These are phyloP conservation scores for Talaromyces stipitatus DNA, from an alignment of 495 filamentous ascomycete species.

Conservation along the genomic window DNA sequence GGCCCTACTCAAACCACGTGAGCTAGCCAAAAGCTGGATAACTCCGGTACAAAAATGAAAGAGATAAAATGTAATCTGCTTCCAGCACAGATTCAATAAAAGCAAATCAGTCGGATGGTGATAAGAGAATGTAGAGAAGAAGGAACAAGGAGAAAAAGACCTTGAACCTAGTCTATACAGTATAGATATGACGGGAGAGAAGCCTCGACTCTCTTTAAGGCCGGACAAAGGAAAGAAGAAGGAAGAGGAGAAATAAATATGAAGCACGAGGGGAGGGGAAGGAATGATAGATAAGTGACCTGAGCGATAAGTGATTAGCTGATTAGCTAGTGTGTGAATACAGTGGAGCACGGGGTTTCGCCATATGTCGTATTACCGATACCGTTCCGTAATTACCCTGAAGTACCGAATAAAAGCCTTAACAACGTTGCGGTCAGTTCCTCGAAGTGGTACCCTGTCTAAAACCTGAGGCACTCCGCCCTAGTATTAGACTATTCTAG, in stretches of 20 bases:
- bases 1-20: no score
- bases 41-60: no score
- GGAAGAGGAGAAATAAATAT: not conserved
- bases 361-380: not conserved
- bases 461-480: not conserved
- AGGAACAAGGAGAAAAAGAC: not conserved
- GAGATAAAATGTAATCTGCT: not conserved
- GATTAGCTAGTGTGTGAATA: not conserved
- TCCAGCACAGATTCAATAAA: not conserved
- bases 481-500: not conserved
- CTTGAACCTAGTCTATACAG: not conserved
- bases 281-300: not conserved
- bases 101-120: not conserved
- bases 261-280: not conserved
- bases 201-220: not conserved
- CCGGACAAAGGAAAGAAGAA: slow-evolving; percentile 2
- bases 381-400: not conserved
- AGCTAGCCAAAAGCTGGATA: no score
- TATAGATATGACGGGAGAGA: not conserved
- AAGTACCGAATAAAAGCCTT: not conserved
- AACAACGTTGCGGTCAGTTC: not conserved
- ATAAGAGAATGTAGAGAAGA: not conserved
- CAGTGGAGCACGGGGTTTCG: not conserved
- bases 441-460: not conserved
- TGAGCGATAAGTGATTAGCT: slow-evolving; percentile 4